These are phyloP conservation scores for Isoetes engelmannii DNA, from an alignment of 83 land plant genomes.

Conservation along the genomic window DNA sequence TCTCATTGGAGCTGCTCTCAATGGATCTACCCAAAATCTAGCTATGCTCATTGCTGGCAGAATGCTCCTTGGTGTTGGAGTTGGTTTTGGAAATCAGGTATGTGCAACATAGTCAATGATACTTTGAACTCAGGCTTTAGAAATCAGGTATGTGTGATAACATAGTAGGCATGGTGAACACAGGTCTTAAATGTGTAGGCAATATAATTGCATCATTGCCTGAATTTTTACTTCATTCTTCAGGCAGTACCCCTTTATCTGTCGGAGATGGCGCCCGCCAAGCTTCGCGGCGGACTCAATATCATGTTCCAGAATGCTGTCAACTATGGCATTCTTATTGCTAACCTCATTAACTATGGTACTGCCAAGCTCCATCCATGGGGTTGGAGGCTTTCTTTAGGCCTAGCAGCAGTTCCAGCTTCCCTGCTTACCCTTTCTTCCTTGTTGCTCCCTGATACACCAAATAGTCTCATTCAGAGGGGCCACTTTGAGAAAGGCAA, in stretches of 20 bases:
- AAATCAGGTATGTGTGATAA: too few species aligned
- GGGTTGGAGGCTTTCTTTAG: slow-evolving; percentile 78
- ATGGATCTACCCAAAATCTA: slow-evolving; percentile 20
- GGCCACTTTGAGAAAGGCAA: slow-evolving; percentile 39
- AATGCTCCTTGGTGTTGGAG: slow-evolving; percentile 20
- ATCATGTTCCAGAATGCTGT: slow-evolving; percentile 53
- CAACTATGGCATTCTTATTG: slow-evolving; percentile 45
- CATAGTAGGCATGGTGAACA: too few species aligned
- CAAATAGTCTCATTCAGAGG: slow-evolving; percentile 60
- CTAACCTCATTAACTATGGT: slow-evolving; percentile 71
- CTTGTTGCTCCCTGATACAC: slow-evolving; percentile 58
- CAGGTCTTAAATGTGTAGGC: too few species aligned
- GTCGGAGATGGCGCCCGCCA: slow-evolving; percentile 47
- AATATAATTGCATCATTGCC: too few species aligned
- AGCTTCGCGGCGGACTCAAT: slow-evolving; percentile 32
- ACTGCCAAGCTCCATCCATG: slow-evolving; percentile 42
- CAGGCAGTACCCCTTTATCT: slow-evolving; percentile 42
- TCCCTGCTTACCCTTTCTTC: slow-evolving; percentile 38
- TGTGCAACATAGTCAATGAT: too few species aligned
- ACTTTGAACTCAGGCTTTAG: too few species aligned
- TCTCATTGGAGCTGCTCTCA: slow-evolving; percentile 16
- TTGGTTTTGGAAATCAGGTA: slow-evolving; percentile 30
- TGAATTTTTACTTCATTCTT: neutral
- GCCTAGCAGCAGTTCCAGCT: slow-evolving; percentile 58
- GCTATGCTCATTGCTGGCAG: slow-evolving; percentile 29